phyloP scores from a whole-genome alignment of 177 flowering plant species.

The Vitis hybrid region DNA sequence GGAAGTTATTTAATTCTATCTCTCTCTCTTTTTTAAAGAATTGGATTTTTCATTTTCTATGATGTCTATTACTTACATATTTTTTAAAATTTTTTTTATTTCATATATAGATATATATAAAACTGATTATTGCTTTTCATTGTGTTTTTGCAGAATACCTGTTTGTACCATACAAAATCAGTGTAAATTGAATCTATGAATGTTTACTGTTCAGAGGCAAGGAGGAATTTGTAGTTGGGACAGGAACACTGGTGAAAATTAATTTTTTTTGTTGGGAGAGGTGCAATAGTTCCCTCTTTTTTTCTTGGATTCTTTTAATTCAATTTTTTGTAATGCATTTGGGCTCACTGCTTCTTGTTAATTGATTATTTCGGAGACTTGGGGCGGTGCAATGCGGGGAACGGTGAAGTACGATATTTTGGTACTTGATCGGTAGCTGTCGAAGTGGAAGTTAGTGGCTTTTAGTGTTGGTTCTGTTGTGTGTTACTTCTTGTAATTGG shows the following conservation, averaged over 20 bases:
- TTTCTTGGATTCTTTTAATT: background rate
- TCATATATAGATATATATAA: too few relatives aligned
- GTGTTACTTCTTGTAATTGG: conserved; percentile 3
- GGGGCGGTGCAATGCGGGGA: conserved; percentile 10
- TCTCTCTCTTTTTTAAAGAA: too few relatives aligned
- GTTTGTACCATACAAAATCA: background rate
- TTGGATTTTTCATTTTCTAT: too few relatives aligned
- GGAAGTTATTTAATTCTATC: too few relatives aligned
- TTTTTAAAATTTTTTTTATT: too few relatives aligned
- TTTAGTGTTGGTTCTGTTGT: background rate
- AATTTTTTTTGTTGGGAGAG: background rate
- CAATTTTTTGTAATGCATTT: background rate
- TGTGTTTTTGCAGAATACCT: too few relatives aligned
- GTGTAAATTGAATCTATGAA: conserved; percentile 2
- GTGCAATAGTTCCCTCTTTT: background rate
- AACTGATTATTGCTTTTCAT: too few relatives aligned
- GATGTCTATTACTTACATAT: too few relatives aligned
- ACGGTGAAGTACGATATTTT: conserved; percentile 46
- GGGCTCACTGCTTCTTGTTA: background rate
- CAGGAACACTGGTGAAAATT: background rate
- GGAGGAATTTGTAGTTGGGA: background rate
- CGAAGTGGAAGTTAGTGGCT: conserved; percentile 8
- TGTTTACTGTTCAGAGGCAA: background rate
- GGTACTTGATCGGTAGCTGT: conserved; percentile 42
- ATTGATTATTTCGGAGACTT: background rate